Evolutionary conservation across 2,329 filamentous ascomycete genomes (phyloP), one percentile per base, ranked within the genome.

Genomic region (Penicillium polonicum): DNA sequence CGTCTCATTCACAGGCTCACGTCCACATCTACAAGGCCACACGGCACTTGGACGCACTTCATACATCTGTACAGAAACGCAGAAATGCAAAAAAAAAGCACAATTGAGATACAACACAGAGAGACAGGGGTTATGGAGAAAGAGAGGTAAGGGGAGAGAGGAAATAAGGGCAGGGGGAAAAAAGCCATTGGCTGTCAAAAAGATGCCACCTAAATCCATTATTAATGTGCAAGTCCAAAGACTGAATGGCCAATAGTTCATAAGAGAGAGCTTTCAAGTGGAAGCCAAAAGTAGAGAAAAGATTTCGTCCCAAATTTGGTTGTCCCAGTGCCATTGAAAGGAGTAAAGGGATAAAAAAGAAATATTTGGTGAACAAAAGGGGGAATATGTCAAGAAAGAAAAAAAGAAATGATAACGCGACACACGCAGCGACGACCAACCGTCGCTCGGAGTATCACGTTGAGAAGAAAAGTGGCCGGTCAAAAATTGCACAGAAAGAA

Each of bases 341-440:
- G 44, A 49, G 38, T 50, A 56, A 57, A 57, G 41, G 50, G 42
- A 53, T 43, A 58, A 60, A 61, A 60, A 60, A 60, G 57, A 61
- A 60, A 51, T 58, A 60, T 61, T 57, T 57, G 58, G 50, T 62
- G 51, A 70, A 72, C 71, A 67, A 63, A 67, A 72, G 67, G 70
- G 70, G 70, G 70, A 73, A 73, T 72, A 73, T 68, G 62, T 67
- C 64, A 63, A 64, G 61, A 62, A 63, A 58, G n/a, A 6, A 62
- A 61, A 60, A 59, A 68, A 64, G 59, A 42, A 35, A 60, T 53
- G 33, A 60, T 52, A 65, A 60, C 45, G 35, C 42, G 57, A 67
- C 58, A 65, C 58, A 60, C 31, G 52, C 49, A 59, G 57, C 55
- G 60, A 55, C 51, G 31, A 21, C 15, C 21, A 19, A 50, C 13